These are phyloP conservation scores for Elongisporangium prolatum DNA, from an alignment of 352 stramenopile species.

Conservation along the genomic window DNA sequence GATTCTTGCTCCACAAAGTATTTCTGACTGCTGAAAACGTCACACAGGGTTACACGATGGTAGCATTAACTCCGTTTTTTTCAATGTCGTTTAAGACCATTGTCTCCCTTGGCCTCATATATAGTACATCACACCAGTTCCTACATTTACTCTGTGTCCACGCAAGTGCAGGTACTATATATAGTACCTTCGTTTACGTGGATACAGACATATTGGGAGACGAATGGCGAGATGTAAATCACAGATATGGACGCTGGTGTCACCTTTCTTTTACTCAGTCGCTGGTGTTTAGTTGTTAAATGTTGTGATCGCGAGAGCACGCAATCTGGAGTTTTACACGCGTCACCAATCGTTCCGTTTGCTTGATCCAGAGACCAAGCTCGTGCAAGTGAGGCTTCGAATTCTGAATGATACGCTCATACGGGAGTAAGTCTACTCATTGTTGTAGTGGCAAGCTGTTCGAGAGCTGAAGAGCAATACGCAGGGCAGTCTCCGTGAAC, in stretches of 20 bases:
- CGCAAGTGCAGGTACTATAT: too few relatives aligned
- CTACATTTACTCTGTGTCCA: too few relatives aligned
- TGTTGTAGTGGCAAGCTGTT: slow-evolving; percentile 59
- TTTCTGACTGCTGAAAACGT: too few relatives aligned
- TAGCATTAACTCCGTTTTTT: too few relatives aligned
- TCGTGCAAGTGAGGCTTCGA: slow-evolving; percentile 61
- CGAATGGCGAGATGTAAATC: slow-evolving; percentile 69
- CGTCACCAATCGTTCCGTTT: slow-evolving; percentile 70
- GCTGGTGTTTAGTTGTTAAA: slow-evolving; percentile 69
- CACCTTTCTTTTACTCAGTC: slow-evolving; percentile 5
- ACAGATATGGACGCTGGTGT: background rate
- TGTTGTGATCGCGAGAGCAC: slow-evolving; percentile 84
- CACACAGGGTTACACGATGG: too few relatives aligned
- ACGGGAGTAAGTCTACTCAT: background rate
- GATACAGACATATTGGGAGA: slow-evolving; percentile 91
- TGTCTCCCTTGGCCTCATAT: too few relatives aligned
- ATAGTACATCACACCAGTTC: too few relatives aligned
- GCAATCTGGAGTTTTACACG: slow-evolving; percentile 93
- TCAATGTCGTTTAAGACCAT: too few relatives aligned
- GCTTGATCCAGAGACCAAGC: slow-evolving; percentile 52
- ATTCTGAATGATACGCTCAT: background rate
- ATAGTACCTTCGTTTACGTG: slow-evolving; percentile 93
- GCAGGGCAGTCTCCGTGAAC: slow-evolving; percentile 65
- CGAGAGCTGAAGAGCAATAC: slow-evolving; percentile 51
- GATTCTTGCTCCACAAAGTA: too few relatives aligned